Evolutionary conservation across 192 early-diverging fungal species (phyloP).

Genomic region (Dispira parvispora): DNA sequence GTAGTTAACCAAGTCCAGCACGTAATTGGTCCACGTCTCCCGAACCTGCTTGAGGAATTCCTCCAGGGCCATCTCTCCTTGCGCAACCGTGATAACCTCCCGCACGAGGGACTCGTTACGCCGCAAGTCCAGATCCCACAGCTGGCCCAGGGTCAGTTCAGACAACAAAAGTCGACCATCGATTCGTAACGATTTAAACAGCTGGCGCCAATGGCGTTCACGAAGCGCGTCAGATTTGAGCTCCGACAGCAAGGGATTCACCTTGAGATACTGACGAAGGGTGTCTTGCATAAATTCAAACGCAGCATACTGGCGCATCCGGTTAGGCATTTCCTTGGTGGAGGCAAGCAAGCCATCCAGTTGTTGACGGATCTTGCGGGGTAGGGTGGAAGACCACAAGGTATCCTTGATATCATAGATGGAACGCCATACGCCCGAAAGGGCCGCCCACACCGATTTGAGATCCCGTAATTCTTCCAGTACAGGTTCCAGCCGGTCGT

Average conservation of each 20-base stretch:
- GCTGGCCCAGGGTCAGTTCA: conserved; percentile 83
- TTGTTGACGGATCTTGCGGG: conserved; percentile 76
- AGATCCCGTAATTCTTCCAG: conserved; percentile 86
- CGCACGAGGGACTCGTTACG: conserved; percentile 73
- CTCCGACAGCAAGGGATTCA: conserved; percentile 64
- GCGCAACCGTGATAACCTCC: conserved; percentile 81
- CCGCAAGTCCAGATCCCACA: conserved; percentile 88
- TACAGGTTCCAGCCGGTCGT: conserved; percentile 61
- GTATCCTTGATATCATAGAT: conserved; percentile 76
- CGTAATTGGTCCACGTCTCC: conserved; percentile 85
- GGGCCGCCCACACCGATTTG: conserved; percentile 78
- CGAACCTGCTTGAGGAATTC: conserved; percentile 85
- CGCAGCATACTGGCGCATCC: conserved; percentile 93
- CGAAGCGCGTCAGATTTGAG: conserved; percentile 93
- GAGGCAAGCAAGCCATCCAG: conserved; percentile 64
- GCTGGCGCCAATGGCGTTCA: conserved; percentile 92
- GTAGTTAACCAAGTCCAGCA: conserved; percentile 88
- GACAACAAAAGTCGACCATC: conserved; percentile 46
- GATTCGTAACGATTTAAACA: conserved; percentile 70
- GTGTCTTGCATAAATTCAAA: conserved; percentile 87
- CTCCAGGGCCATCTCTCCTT: conserved; percentile 99
- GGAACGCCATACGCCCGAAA: conserved; percentile 67
- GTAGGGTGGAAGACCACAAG: conserved; percentile 67
- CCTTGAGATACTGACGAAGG: conserved; percentile 60
- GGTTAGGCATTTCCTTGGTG: conserved; percentile 88